phyloP scores from a whole-genome alignment of 2,329 filamentous ascomycete genomes.

The Taxawa tesnikishii region DNA sequence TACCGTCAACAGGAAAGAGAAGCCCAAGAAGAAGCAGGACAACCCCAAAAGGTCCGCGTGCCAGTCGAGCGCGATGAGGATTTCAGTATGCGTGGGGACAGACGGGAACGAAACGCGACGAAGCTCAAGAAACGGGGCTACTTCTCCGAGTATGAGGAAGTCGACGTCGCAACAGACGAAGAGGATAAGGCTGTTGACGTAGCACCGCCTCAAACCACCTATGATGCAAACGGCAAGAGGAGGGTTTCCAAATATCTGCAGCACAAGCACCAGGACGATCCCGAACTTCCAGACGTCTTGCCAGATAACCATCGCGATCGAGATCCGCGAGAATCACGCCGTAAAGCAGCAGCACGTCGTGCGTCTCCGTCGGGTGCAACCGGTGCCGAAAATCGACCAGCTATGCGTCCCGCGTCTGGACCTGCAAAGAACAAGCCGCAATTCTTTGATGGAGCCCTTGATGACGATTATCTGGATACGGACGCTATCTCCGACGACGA shows the following conservation, averaged over 20 bases:
- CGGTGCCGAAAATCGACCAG: slow-evolving; percentile 11
- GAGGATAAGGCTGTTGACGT: slow-evolving; percentile 21
- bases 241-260: slow-evolving; percentile 28
- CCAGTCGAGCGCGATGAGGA: slow-evolving; percentile 28
- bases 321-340: slow-evolving; percentile 24
- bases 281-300: slow-evolving; percentile 29
- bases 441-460: not conserved
- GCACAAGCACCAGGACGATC: slow-evolving; percentile 25
- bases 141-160: slow-evolving; percentile 28
- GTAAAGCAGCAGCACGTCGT: slow-evolving; percentile 1
- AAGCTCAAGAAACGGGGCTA: slow-evolving; percentile 12
- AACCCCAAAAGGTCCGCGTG: slow-evolving; percentile 17
- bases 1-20: slow-evolving; percentile 11
- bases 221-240: slow-evolving; percentile 8
- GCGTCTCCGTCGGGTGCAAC: slow-evolving; percentile 11
- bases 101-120: slow-evolving; percentile 9
- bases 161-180: slow-evolving; percentile 32
- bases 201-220: not conserved
- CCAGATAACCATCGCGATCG: slow-evolving; percentile 15
- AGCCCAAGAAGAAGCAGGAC: not conserved
- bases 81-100: slow-evolving; percentile 19
- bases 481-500: not conserved
- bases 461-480: not conserved
- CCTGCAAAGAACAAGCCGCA: not conserved
- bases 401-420: not conserved